A percentile compares a stretch with the other conserved stretches of the same genome.
Conservation (phyloP, 805 yeast genomes). For the Nadsonia fulvescens region DNA sequence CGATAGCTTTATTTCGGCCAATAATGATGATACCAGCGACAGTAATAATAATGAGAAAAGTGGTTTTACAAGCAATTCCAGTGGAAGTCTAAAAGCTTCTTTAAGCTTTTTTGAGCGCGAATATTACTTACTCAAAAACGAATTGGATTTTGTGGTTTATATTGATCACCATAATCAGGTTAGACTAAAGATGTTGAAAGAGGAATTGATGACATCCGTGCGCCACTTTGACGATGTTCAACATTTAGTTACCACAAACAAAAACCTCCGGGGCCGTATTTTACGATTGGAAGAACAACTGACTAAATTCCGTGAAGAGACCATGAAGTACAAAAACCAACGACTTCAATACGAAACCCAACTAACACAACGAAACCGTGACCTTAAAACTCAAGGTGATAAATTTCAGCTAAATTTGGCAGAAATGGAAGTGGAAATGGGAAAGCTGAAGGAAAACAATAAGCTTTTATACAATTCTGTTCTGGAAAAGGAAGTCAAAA, state of each 20-base stretch:
- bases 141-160: constrained; percentile 40
- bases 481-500: constrained; percentile 14
- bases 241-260: constrained; percentile 15
- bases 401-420: constrained; percentile 12
- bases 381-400: constrained; percentile 13
- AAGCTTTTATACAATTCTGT: constrained; percentile 17
- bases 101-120: too few relatives aligned
- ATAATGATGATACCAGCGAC: too few relatives aligned
- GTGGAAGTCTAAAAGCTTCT: too few relatives aligned
- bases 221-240: constrained; percentile 17
- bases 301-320: constrained; percentile 16
- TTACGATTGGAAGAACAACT: constrained; percentile 15
- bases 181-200: constrained; percentile 19
- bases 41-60: too few relatives aligned
- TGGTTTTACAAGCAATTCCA: too few relatives aligned
- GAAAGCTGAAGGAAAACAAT: constrained; percentile 15
- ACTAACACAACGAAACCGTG: constrained; percentile 18
- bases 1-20: too few relatives aligned
- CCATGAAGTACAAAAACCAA: constrained; percentile 18
- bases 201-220: constrained; percentile 15
- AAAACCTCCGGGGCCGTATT: constrained; percentile 14
- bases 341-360: constrained; percentile 21
- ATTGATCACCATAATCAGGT: constrained; percentile 29
- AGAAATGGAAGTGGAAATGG: constrained; percentile 12
- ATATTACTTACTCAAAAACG: constrained; percentile 36